Evolutionary conservation across 1,284 basidiomycete species (phyloP).

Genomic region (Moesziomyces sp.): DNA sequence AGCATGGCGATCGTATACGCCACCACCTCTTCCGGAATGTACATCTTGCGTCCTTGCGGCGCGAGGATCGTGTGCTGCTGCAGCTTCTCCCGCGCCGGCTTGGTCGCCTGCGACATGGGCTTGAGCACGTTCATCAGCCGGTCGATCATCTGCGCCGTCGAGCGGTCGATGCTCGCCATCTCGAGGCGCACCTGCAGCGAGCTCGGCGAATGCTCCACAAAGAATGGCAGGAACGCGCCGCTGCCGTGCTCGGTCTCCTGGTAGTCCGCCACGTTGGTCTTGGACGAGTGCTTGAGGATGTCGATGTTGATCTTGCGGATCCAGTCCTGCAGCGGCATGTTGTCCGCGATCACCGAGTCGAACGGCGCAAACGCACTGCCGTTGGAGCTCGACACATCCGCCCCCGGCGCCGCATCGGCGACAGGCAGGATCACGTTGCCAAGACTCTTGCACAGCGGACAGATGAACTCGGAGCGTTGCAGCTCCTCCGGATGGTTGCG

Average conservation of each 20-base stretch:
- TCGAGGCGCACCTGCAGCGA: constrained; percentile 45
- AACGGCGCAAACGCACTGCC: constrained; percentile 15
- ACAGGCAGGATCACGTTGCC: constrained; percentile 94
- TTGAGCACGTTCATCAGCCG: constrained; percentile 60
- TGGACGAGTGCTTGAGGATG: constrained; percentile 62
- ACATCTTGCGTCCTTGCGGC: constrained; percentile 57
- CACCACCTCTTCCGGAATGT: constrained; percentile 64
- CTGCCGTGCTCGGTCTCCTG: constrained; percentile 61
- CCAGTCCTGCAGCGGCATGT: constrained; percentile 61
- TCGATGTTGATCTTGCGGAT: constrained; percentile 67
- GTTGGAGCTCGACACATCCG: neutral
- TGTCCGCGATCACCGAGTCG: constrained; percentile 29
- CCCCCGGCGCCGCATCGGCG: constrained; percentile 62
- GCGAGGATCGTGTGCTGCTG: constrained; percentile 60
- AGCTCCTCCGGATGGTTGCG: constrained; percentile 95
- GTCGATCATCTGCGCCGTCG: constrained; percentile 62
- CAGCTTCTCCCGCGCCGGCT: constrained; percentile 40
- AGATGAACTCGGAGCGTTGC: constrained; percentile 91
- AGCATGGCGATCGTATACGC: constrained; percentile 66
- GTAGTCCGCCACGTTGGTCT: constrained; percentile 48
- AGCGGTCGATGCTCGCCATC: constrained; percentile 42
- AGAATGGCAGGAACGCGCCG: constrained; percentile 63
- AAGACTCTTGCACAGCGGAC: constrained; percentile 96
- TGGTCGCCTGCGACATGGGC: constrained; percentile 55
- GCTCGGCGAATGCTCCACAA: constrained; percentile 44